phyloP scores from a whole-genome alignment of 495 filamentous ascomycete species.

The Penicillium argentinense region DNA sequence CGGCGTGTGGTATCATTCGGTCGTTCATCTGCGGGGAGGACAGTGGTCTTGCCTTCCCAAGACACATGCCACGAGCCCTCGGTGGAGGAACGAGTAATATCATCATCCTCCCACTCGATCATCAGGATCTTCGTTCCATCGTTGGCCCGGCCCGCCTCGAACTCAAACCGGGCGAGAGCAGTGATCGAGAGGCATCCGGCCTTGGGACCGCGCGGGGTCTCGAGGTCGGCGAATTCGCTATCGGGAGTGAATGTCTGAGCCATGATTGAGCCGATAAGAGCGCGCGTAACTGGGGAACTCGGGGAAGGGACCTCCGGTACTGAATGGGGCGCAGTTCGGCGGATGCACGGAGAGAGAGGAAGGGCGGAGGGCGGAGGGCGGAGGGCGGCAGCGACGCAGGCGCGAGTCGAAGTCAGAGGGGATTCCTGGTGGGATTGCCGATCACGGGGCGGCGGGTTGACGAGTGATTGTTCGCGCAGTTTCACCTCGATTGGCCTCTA shows the following conservation, averaged over 20 bases:
- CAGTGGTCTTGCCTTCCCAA: constrained; percentile 71
- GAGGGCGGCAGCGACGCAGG: neutral
- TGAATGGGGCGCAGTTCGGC: no score
- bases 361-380: no score
- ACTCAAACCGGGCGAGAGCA: constrained; percentile 80
- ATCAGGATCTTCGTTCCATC: constrained; percentile 84
- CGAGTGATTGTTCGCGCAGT: neutral
- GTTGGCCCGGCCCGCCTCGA: constrained; percentile 71
- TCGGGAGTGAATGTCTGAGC: constrained; percentile 36
- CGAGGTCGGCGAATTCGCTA: constrained; percentile 34
- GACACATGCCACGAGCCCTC: constrained; percentile 64
- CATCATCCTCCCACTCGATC: constrained; percentile 76
- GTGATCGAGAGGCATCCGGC: constrained; percentile 35
- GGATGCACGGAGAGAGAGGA: no score
- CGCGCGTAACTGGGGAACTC: no score
- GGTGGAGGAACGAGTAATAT: constrained; percentile 32
- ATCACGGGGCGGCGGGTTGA: neutral
- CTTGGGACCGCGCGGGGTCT: constrained; percentile 26
- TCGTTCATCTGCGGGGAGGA: constrained; percentile 63
- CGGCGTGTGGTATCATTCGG: constrained; percentile 56
- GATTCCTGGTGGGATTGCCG: no score
- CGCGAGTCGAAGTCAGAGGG: neutral
- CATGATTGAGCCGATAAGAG: constrained; percentile 12
- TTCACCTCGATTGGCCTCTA: constrained; percentile 1
- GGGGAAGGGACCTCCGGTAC: no score